Evolutionary conservation across 805 yeast species (phyloP).

Genomic region (Pichia ethanolica): DNA sequence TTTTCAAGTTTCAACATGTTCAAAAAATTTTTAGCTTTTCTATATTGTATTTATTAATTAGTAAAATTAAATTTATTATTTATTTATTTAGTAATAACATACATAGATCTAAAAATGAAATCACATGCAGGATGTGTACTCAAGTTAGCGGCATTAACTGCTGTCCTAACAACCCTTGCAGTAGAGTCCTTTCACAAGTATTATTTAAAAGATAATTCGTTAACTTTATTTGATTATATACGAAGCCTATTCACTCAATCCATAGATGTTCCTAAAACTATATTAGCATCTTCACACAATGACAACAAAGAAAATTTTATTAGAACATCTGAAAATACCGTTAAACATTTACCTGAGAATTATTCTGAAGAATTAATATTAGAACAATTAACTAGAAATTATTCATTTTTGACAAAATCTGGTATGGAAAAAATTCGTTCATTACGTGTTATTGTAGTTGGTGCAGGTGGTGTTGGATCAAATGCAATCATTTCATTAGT

Average conservation of each 20-base stretch:
- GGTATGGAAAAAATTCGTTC: constrained; percentile 70
- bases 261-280: background rate
- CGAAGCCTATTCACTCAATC: background rate
- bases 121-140: background rate
- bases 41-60: no score
- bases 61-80: no score
- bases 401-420: constrained; percentile 82
- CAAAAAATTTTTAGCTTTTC: no score
- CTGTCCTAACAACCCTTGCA: constrained; percentile 1
- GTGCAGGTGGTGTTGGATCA: constrained; percentile 98
- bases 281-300: background rate
- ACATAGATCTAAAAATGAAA: background rate
- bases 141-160: constrained; percentile 2
- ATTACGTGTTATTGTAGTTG: constrained; percentile 70
- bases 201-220: constrained; percentile 2
- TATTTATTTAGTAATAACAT: no score
- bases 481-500: constrained; percentile 90
- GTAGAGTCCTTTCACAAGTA: constrained; percentile 7
- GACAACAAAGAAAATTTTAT: background rate
- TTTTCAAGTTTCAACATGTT: no score
- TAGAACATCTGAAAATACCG: constrained; percentile 11
- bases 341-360: constrained; percentile 4
- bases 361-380: constrained; percentile 65
- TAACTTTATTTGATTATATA: constrained; percentile 7
- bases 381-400: constrained; percentile 90